These are phyloP conservation scores for Huntiella moniliformis DNA, from an alignment of 2,329 filamentous ascomycete genomes.

Conservation along the genomic window DNA sequence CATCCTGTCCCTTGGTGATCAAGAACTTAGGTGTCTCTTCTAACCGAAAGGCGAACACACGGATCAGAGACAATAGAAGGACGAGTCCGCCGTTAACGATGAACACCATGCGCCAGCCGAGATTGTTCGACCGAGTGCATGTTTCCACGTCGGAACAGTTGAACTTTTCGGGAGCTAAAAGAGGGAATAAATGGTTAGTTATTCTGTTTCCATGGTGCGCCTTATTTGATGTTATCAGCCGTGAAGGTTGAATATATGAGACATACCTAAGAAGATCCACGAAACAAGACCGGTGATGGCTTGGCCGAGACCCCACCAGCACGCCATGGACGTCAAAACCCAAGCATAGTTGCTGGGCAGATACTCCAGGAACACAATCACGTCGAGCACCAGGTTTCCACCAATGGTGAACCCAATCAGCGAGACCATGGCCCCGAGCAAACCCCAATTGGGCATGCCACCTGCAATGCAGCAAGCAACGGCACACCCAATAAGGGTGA, in stretches of 20 bases:
- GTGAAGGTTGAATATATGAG: neutral
- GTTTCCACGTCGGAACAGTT: constrained; percentile 21
- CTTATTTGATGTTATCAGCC: neutral
- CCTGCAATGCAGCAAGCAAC: constrained; percentile 42
- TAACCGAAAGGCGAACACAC: constrained; percentile 28
- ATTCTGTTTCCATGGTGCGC: neutral
- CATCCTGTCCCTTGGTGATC: constrained; percentile 24
- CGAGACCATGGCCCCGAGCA: constrained; percentile 43
- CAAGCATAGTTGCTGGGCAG: constrained; percentile 28
- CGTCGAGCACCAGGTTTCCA: constrained; percentile 32
- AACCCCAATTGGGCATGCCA: constrained; percentile 45
- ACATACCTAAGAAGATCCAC: constrained; percentile 26
- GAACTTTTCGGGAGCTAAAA: constrained; percentile 20
- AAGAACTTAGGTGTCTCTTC: constrained; percentile 29
- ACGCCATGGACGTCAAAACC: constrained; percentile 26
- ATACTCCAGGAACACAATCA: constrained; percentile 33
- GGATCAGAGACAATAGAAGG: constrained; percentile 24
- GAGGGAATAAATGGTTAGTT: neutral
- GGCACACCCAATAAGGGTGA: constrained; percentile 31
- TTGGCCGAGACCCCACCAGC: constrained; percentile 34
- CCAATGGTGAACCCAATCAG: constrained; percentile 28
- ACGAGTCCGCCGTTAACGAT: constrained; percentile 27
- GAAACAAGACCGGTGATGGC: constrained; percentile 26
- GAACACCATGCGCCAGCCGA: constrained; percentile 32
- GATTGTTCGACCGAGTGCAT: constrained; percentile 25